Conservation (phyloP, 768 basidiomycete species). For the Hericium erinaceus region DNA sequence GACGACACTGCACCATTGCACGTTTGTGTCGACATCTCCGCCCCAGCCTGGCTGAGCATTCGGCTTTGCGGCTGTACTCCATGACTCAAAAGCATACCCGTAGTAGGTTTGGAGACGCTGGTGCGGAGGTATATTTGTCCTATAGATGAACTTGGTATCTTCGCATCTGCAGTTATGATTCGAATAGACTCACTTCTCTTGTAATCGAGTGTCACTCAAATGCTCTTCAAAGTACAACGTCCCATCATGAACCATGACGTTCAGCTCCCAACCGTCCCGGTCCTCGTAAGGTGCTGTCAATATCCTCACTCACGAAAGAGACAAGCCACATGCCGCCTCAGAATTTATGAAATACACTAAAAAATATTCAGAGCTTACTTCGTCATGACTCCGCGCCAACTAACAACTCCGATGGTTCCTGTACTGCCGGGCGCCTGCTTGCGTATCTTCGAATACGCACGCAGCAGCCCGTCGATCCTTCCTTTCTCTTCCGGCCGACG, state of each 20-base stretch:
- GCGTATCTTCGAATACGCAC: conserved; percentile 41
- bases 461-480: conserved; percentile 60
- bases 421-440: conserved; percentile 20
- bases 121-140: conserved; percentile 56
- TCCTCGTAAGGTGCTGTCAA: conserved; percentile 78
- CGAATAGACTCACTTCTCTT: conserved; percentile 46
- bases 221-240: conserved; percentile 74
- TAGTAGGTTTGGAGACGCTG: conserved; percentile 66
- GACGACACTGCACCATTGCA: conserved; percentile 86
- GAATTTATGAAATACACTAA: background rate
- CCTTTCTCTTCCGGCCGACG: conserved; percentile 55
- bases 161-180: background rate
- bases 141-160: conserved; percentile 19
- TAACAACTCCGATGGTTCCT: conserved; percentile 46
- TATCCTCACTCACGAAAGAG: conserved; percentile 47
- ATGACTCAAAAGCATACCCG: conserved; percentile 87
- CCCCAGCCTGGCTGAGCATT: conserved; percentile 46
- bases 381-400: conserved; percentile 81
- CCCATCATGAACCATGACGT: conserved; percentile 68
- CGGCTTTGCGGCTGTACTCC: conserved; percentile 48
- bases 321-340: conserved; percentile 8
- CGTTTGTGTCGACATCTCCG: conserved; percentile 77
- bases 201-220: conserved; percentile 43
- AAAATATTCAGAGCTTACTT: conserved; percentile 39
- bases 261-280: conserved; percentile 70